Conservation (phyloP, 2,329 filamentous ascomycete genomes). For the Aspergillus sp. region DNA sequence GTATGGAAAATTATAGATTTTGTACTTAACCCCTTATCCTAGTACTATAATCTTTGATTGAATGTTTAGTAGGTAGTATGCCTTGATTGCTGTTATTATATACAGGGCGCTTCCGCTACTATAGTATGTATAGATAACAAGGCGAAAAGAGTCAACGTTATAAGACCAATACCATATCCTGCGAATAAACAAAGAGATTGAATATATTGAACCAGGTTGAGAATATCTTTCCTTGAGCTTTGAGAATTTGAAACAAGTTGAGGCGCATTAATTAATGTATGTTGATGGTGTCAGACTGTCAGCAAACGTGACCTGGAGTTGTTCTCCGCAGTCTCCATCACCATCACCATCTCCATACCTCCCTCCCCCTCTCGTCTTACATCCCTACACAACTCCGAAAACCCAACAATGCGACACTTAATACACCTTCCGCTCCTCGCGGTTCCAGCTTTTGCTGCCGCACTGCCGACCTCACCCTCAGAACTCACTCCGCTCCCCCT, state of each 20-base stretch:
- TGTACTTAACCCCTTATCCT: constrained; percentile 10
- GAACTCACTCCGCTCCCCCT: constrained; percentile 67
- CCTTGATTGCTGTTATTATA: neutral
- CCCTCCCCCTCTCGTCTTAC: neutral
- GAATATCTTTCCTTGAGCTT: neutral
- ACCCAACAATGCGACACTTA: neutral
- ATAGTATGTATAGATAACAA: neutral
- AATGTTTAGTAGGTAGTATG: neutral
- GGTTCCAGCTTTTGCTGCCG: constrained; percentile 20
- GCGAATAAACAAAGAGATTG: neutral
- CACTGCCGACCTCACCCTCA: constrained; percentile 14
- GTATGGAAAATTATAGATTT: constrained; percentile 14
- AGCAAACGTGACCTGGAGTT: neutral
- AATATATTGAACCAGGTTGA: neutral
- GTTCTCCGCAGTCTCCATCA: neutral
- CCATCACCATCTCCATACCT: neutral
- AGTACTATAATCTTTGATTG: neutral
- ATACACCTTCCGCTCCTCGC: constrained; percentile 4
- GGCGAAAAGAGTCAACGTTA: neutral
- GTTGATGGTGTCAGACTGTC: neutral
- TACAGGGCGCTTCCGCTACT: neutral
- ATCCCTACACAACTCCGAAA: neutral
- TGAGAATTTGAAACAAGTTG: neutral
- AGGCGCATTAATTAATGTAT: neutral
- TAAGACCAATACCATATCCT: neutral